Percentiles rank a stretch among this genome's conserved stretches.
Conservation (phyloP, 768 basidiomycete species). For the Boletus rufocinnamomeus region DNA sequence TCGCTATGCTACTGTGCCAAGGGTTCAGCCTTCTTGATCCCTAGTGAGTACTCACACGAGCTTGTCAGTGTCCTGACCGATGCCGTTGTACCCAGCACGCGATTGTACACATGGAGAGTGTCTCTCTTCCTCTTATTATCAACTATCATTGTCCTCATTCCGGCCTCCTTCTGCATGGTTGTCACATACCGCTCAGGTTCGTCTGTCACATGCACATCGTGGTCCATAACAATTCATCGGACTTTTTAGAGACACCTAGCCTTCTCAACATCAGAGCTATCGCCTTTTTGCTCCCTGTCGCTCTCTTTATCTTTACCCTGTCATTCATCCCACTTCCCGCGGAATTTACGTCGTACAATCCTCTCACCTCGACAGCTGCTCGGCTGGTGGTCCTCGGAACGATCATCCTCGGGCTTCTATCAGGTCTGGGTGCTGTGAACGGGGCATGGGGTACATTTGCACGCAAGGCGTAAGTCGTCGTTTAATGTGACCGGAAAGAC, state of each 20-base stretch:
- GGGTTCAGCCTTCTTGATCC: conserved; percentile 54
- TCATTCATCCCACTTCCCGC: conserved; percentile 70
- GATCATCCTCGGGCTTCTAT: conserved; percentile 73
- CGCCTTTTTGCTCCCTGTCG: conserved; percentile 46
- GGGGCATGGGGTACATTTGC: conserved; percentile 53
- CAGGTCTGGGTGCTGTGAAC: conserved; percentile 76
- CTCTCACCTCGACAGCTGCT: conserved; percentile 51
- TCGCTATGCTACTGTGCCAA: conserved; percentile 73
- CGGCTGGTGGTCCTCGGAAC: conserved; percentile 78
- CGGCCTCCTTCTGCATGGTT: conserved; percentile 62
- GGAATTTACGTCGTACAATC: conserved; percentile 43
- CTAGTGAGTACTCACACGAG: conserved; percentile 43
- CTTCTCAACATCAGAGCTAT: conserved; percentile 25
- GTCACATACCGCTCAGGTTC: conserved; percentile 45
- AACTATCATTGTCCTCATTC: conserved; percentile 65
- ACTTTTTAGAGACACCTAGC: conserved; percentile 24
- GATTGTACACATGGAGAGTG: conserved; percentile 66
- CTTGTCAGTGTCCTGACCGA: conserved; percentile 7
- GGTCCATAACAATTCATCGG: conserved; percentile 1
- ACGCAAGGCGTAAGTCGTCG: conserved; percentile 27
- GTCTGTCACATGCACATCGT: conserved; percentile 2
- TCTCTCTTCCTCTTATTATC: conserved; percentile 63
- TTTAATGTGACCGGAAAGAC: conserved; percentile 16
- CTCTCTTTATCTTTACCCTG: conserved; percentile 56
- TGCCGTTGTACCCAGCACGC: conserved; percentile 42